Evolutionary conservation across 345 rosid genomes (phyloP).

Genomic region (Excoecaria cochinchinensis): DNA sequence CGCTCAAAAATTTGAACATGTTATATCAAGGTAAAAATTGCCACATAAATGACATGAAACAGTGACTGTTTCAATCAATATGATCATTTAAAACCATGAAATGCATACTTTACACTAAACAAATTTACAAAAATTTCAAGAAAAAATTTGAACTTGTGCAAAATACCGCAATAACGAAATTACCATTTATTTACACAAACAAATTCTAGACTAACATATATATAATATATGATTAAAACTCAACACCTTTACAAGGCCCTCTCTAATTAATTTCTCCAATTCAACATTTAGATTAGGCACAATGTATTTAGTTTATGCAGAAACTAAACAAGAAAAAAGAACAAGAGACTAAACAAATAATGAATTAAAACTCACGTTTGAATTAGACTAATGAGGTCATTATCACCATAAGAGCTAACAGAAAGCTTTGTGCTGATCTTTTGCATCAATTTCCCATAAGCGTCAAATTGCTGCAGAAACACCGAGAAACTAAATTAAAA

Average conservation of each 20-base stretch:
- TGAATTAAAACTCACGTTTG: constrained; percentile 62
- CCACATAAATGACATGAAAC: neutral
- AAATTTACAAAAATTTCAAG: neutral
- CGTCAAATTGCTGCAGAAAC: constrained; percentile 79
- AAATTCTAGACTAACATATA: no score
- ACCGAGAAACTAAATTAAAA: neutral
- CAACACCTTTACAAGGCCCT: no score
- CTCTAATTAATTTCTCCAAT: no score
- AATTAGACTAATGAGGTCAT: constrained; percentile 77
- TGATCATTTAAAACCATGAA: neutral
- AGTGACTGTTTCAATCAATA: neutral
- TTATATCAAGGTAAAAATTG: neutral
- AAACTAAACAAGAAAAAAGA: neutral
- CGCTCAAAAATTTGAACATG: neutral
- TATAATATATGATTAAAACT: no score
- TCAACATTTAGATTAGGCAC: no score
- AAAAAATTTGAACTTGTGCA: neutral
- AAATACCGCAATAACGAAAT: neutral
- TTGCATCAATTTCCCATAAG: constrained; percentile 61
- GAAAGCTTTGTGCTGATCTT: constrained; percentile 69
- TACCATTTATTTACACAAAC: no score
- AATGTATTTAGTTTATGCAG: neutral
- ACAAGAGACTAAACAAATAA: neutral
- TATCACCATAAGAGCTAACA: constrained; percentile 80
- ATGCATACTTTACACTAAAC: neutral